A percentile compares a stretch with the other conserved stretches of the same genome.
Evolutionary conservation across 148 eudicot genomes (phyloP).

Genomic region (Rhododendron ovatum): DNA sequence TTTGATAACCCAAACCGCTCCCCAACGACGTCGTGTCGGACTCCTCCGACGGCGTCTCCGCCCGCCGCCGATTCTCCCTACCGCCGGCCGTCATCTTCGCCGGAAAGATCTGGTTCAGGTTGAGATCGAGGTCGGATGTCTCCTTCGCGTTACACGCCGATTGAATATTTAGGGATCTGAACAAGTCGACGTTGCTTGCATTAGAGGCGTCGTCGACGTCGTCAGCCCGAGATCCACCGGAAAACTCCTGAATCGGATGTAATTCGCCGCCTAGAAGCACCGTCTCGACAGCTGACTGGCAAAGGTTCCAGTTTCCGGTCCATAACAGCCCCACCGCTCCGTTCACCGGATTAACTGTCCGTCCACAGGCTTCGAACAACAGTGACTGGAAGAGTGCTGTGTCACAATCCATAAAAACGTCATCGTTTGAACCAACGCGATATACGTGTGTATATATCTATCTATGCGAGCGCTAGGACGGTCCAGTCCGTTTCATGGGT

Average conservation of each 20-base stretch:
- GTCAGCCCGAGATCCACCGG: background rate
- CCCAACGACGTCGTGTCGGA: constrained; percentile 48
- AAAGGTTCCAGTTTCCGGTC: constrained; percentile 51
- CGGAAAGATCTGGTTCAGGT: constrained; percentile 11
- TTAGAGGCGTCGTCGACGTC: constrained; percentile 9
- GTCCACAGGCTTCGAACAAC: constrained; percentile 47
- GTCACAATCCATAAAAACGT: background rate
- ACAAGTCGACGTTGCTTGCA: constrained; percentile 2
- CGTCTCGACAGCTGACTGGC: constrained; percentile 45
- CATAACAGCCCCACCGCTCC: constrained; percentile 48
- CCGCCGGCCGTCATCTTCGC: constrained; percentile 25
- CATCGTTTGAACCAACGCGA: background rate
- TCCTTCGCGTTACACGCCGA: background rate
- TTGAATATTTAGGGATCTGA: constrained; percentile 18
- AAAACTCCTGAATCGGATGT: constrained; percentile 13
- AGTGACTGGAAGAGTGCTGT: constrained; percentile 50
- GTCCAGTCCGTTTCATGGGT: too few species aligned
- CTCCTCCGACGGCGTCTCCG: constrained; percentile 31
- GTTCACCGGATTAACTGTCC: constrained; percentile 47
- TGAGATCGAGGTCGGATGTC: constrained; percentile 14
- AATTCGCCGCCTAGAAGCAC: constrained; percentile 42
- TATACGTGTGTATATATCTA: too few species aligned
- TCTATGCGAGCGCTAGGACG: background rate
- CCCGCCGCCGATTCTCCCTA: constrained; percentile 9
- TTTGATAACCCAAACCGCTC: constrained; percentile 19